Evolutionary conservation across 768 basidiomycete genomes (phyloP).

Genomic region (Psilocybe sp.): DNA sequence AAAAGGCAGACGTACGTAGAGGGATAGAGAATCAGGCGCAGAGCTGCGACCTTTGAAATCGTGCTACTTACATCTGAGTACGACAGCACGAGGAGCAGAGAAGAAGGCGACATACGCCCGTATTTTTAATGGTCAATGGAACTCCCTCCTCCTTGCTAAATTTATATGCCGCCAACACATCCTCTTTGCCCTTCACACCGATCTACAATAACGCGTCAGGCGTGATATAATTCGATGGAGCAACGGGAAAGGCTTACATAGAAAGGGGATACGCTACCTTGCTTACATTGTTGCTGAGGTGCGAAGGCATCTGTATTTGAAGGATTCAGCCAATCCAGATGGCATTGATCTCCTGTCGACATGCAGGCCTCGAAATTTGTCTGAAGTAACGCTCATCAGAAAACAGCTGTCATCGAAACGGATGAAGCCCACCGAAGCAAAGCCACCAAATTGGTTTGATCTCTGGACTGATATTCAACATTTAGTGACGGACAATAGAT

Average conservation of each 20-base stretch:
- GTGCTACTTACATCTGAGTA: slow-evolving; percentile 28
- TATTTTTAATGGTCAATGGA: slow-evolving; percentile 50
- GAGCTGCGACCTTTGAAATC: slow-evolving; percentile 50
- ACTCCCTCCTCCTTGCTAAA: slow-evolving; percentile 36
- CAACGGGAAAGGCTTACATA: background rate
- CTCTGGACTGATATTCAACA: slow-evolving; percentile 10
- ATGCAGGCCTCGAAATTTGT: slow-evolving; percentile 60
- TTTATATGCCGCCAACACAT: slow-evolving; percentile 42
- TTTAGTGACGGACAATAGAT: background rate
- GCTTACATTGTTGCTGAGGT: slow-evolving; percentile 29
- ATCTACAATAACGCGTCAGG: slow-evolving; percentile 23
- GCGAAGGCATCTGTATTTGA: slow-evolving; percentile 23
- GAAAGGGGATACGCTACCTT: slow-evolving; percentile 27
- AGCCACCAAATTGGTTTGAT: slow-evolving; percentile 15
- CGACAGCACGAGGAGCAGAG: background rate
- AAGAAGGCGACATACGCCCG: slow-evolving; percentile 32
- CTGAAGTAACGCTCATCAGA: slow-evolving; percentile 5
- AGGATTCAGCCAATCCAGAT: slow-evolving; percentile 38
- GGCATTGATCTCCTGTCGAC: slow-evolving; percentile 38
- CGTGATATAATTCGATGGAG: background rate
- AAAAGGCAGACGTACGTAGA: slow-evolving; percentile 35
- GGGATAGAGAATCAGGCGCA: slow-evolving; percentile 37
- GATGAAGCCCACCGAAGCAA: slow-evolving; percentile 6
- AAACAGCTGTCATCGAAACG: background rate
- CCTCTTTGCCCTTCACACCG: slow-evolving; percentile 35